A percentile compares a stretch with the other conserved stretches of the same genome.
Conservation (phyloP, 352 stramenopile genomes). For the Achlya hypogyna region DNA sequence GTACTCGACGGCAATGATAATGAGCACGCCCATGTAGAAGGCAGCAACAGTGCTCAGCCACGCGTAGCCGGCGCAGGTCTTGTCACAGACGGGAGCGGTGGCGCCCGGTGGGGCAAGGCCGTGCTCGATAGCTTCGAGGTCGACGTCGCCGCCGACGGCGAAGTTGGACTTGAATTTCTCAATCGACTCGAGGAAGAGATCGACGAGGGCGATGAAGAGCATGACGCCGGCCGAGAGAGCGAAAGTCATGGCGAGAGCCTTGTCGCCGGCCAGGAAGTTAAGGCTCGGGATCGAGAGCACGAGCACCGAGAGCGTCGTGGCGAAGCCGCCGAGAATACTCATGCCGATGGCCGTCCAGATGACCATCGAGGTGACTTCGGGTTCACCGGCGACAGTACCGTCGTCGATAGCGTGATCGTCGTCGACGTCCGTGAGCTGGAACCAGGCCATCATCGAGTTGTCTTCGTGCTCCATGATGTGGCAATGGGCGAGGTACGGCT, state of each 20-base stretch:
- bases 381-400: constrained; percentile 24
- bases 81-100: constrained; percentile 39
- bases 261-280: constrained; percentile 50
- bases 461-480: constrained; percentile 74
- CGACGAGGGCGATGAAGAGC: constrained; percentile 65
- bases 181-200: constrained; percentile 50
- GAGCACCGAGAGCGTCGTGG: constrained; percentile 54
- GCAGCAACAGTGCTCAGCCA: constrained; percentile 45
- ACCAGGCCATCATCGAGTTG: constrained; percentile 64
- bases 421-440: constrained; percentile 45
- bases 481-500: constrained; percentile 69
- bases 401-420: constrained; percentile 32
- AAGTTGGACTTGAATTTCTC: constrained; percentile 47
- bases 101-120: constrained; percentile 27
- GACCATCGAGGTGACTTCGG: constrained; percentile 37
- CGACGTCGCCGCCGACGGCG: constrained; percentile 35
- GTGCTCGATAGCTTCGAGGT: constrained; percentile 61
- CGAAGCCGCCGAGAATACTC: constrained; percentile 58
- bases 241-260: constrained; percentile 54
- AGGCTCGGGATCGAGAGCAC: constrained; percentile 57
- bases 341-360: constrained; percentile 56
- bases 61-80: constrained; percentile 44
- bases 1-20: constrained; percentile 58
- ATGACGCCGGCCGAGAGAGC: constrained; percentile 65
- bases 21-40: constrained; percentile 50